A percentile compares a stretch with the other conserved stretches of the same genome.
Conservation (phyloP, 768 basidiomycete species). For the Leccinum arenicola region DNA sequence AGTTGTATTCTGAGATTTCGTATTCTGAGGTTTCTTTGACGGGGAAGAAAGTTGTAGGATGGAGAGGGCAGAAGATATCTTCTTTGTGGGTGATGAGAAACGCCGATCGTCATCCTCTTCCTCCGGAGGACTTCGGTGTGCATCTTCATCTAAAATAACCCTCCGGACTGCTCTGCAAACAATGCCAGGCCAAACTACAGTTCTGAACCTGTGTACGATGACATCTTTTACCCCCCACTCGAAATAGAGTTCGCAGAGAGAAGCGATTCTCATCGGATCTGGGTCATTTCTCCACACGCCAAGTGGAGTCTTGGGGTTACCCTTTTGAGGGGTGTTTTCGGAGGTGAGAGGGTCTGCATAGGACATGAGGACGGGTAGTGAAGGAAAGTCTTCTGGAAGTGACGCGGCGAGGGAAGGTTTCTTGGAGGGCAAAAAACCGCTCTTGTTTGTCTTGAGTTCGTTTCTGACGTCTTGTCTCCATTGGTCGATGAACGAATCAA, state of each 20-base stretch:
- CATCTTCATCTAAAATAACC: slow-evolving; percentile 51
- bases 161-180: slow-evolving; percentile 72
- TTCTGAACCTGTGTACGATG: slow-evolving; percentile 82
- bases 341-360: slow-evolving; percentile 80
- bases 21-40: slow-evolving; percentile 7
- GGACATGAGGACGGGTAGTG: slow-evolving; percentile 67
- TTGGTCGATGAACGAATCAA: slow-evolving; percentile 51
- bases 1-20: slow-evolving; percentile 3
- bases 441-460: slow-evolving; percentile 69
- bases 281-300: slow-evolving; percentile 57
- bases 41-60: slow-evolving; percentile 18
- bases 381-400: slow-evolving; percentile 67
- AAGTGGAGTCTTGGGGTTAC: slow-evolving; percentile 34
- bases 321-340: slow-evolving; percentile 43
- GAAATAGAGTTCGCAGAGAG: slow-evolving; percentile 81
- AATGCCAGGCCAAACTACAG: slow-evolving; percentile 75
- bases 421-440: slow-evolving; percentile 61
- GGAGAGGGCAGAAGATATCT: slow-evolving; percentile 11
- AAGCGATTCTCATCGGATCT: slow-evolving; percentile 68
- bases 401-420: slow-evolving; percentile 59
- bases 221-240: slow-evolving; percentile 88
- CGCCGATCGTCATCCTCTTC: not conserved
- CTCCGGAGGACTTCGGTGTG: not conserved
- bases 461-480: slow-evolving; percentile 64
- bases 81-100: slow-evolving; percentile 18